A percentile compares a stretch with the other conserved stretches of the same genome.
Conservation (phyloP, 257 asterid species). For the Knoxia roxburghii region DNA sequence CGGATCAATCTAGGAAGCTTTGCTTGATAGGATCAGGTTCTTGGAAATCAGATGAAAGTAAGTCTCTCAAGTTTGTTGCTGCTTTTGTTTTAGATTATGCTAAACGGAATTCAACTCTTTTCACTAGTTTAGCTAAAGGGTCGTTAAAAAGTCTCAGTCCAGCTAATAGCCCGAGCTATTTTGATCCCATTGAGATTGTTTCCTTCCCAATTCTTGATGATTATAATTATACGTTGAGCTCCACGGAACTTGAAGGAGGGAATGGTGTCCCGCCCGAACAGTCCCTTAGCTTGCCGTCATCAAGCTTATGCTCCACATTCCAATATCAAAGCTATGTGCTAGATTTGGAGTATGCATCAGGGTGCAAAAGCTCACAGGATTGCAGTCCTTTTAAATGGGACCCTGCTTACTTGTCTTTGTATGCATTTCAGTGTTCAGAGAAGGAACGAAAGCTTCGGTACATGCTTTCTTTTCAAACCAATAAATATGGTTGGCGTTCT, state of each 20-base stretch:
- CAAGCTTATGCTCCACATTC: conserved; percentile 26
- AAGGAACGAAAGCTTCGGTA: conserved; percentile 32
- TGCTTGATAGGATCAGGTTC: conserved; percentile 54
- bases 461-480: conserved; percentile 21
- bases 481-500: not conserved
- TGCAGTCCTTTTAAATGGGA: conserved; percentile 28
- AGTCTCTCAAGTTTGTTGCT: conserved; percentile 29
- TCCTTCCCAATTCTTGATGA: conserved; percentile 23
- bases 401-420: conserved; percentile 27
- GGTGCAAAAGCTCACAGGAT: conserved; percentile 20
- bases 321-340: not conserved
- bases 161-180: conserved; percentile 23
- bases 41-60: conserved; percentile 21
- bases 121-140: conserved; percentile 40
- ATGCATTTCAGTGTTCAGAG: conserved; percentile 38
- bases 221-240: conserved; percentile 38
- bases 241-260: conserved; percentile 13
- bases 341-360: conserved; percentile 34
- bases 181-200: conserved; percentile 41
- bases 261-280: conserved; percentile 13
- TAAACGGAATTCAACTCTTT: conserved; percentile 21
- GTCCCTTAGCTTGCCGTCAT: conserved; percentile 21
- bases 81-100: conserved; percentile 41
- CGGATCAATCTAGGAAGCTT: conserved; percentile 45
- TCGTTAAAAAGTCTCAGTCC: conserved; percentile 32